Base-by-base conservation (phyloP, 139 green algal genomes). In the Chlorella vulgaris region DNA sequence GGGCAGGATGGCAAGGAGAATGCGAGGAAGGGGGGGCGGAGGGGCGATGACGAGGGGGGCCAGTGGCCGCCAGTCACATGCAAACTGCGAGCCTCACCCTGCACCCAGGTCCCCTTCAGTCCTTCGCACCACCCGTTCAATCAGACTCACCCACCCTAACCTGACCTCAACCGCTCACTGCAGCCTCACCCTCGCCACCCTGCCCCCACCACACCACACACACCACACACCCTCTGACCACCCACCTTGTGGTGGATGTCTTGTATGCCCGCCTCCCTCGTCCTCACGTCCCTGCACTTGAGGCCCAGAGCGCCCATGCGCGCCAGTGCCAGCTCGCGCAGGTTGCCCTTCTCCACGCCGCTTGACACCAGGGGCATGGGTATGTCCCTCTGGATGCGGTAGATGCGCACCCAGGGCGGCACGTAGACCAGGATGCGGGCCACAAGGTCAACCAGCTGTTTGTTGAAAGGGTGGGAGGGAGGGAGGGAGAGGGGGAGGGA, bases 321-420 rank as follows among this genome's bases (percentile, higher is more conserved):
- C 0, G 94, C 94, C 65, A 98, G 88, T 7, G 95, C 94, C 74
- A 99, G 93, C 91, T 99, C 96, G 1, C 96, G 84, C 83, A 99
- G 86, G 88, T 99, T 99, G 82, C 96, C 94, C 86, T 97, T 96
- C 87, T 79, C 73, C 53, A 79, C 73, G 26, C 73, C 73, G 1
- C 78, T 91, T 13, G 92, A 98, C 10, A 99, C 96, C 24, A 99
- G 87, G 1, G 96, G 96, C 96, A 99, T 99, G 71, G 96, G 96
- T 83, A 99, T 99, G 91, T 99, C 96, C 8, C 95, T 88, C 90
- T 96, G 91, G 76, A 98, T 96, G 85, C 96, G 92, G 85, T 99
- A 98, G 47, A 98, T 86, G 10, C 96, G 83, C 42, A 95, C 93
- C 96, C 96, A 99, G 29, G 96, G 96, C 1, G 94, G 94, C 38